Conservation (phyloP, 805 yeast genomes). For the Dipodascopsis uninucleata region DNA sequence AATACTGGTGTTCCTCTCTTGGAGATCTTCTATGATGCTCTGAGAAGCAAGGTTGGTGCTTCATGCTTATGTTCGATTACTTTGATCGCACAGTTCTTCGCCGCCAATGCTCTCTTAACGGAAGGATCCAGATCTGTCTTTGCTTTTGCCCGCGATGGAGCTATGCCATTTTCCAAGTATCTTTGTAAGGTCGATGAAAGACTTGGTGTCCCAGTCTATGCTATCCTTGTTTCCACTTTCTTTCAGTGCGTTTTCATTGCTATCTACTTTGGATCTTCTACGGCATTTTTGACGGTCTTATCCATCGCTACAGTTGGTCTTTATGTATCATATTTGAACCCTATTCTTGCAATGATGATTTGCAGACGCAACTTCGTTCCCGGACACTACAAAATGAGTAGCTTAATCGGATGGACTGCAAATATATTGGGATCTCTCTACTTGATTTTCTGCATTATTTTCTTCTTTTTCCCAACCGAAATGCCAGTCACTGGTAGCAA, state of each 20-base stretch:
- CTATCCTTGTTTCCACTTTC: constrained; percentile 34
- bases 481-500: constrained; percentile 32
- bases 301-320: constrained; percentile 29
- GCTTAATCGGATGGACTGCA: constrained; percentile 18
- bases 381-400: constrained; percentile 26
- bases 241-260: constrained; percentile 27
- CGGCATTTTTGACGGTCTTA: constrained; percentile 28
- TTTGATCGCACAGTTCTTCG: constrained; percentile 24
- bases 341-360: constrained; percentile 23
- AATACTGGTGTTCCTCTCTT: constrained; percentile 30
- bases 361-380: constrained; percentile 22
- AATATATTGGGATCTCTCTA: constrained; percentile 27
- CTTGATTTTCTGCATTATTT: constrained; percentile 28
- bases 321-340: constrained; percentile 27
- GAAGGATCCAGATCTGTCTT: constrained; percentile 60
- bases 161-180: constrained; percentile 54
- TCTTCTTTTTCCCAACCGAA: constrained; percentile 33
- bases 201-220: constrained; percentile 62
- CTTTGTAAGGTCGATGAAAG: constrained; percentile 49
- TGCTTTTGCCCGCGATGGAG: constrained; percentile 65
- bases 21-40: constrained; percentile 29
- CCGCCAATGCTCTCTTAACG: constrained; percentile 22
- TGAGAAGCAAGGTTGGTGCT: constrained; percentile 29
- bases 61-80: constrained; percentile 21
- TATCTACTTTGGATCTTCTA: constrained; percentile 27